Evolutionary conservation across 495 filamentous ascomycete species (phyloP).

Genomic region (Aspergillus panamensis): DNA sequence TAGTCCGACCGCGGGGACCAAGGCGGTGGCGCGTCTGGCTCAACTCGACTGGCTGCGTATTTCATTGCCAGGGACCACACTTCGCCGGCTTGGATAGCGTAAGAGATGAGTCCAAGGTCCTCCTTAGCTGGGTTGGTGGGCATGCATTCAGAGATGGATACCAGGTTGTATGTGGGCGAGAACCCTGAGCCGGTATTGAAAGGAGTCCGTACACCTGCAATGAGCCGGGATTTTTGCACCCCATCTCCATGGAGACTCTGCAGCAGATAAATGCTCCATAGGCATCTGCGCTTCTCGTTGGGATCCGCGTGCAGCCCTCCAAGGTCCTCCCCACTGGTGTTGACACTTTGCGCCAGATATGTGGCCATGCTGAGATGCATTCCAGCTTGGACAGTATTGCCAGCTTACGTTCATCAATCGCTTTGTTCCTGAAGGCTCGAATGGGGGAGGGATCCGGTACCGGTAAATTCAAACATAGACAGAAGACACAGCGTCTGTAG

Average conservation of each 20-base stretch:
- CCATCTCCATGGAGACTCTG: conserved; percentile 34
- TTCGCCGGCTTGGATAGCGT: conserved; percentile 35
- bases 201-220: conserved; percentile 14
- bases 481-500: conserved; percentile 42
- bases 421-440: not conserved
- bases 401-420: conserved; percentile 21
- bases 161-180: conserved; percentile 11
- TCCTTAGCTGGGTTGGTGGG: conserved; percentile 10
- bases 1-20: conserved; percentile 46
- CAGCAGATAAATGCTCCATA: conserved; percentile 39
- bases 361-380: conserved; percentile 35
- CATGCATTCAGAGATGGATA: not conserved
- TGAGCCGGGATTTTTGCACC: conserved; percentile 7
- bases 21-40: conserved; percentile 30
- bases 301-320: conserved; percentile 25
- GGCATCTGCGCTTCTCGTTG: conserved; percentile 38
- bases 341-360: conserved; percentile 35
- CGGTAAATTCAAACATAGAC: conserved; percentile 40
- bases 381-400: conserved; percentile 36
- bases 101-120: conserved; percentile 38
- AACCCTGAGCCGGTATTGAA: conserved; percentile 18
- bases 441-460: conserved; percentile 18
- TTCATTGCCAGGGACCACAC: conserved; percentile 40
- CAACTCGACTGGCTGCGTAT: conserved; percentile 34
- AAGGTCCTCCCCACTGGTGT: conserved; percentile 20